phyloP scores from a whole-genome alignment of 2,329 filamentous ascomycete species.

The Remersonia thermophila region DNA sequence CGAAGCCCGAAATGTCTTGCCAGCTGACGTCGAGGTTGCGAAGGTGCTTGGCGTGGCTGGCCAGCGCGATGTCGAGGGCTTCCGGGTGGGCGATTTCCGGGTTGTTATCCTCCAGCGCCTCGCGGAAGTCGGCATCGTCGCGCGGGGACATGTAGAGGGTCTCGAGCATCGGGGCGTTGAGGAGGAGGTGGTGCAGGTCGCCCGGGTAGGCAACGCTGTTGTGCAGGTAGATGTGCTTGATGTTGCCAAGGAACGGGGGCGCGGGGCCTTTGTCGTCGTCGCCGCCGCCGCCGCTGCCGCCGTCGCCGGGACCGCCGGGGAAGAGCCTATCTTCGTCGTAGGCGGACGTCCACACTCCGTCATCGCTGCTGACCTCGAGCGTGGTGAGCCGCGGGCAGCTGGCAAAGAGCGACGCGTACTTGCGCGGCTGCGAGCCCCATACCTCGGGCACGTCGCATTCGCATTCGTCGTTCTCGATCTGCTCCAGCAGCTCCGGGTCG shows the following conservation, averaged over 20 bases:
- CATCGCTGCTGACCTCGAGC: constrained; percentile 17
- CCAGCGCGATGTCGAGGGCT: constrained; percentile 15
- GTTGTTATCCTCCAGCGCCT: constrained; percentile 1
- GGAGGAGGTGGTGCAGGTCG: constrained; percentile 15
- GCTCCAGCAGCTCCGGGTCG: constrained; percentile 16
- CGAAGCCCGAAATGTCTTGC: constrained; percentile 14
- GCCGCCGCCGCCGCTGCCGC: background rate
- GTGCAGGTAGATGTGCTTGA: constrained; percentile 19
- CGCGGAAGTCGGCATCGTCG: constrained; percentile 4
- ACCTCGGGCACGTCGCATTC: constrained; percentile 13
- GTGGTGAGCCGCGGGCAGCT: constrained; percentile 15
- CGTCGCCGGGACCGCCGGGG: background rate
- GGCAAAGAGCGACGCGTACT: constrained; percentile 13
- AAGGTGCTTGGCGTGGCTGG: constrained; percentile 12
- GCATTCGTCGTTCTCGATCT: constrained; percentile 14
- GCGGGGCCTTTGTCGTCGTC: background rate
- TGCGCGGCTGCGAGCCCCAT: constrained; percentile 13
- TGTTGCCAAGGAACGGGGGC: constrained; percentile 9
- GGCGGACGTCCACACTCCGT: constrained; percentile 14
- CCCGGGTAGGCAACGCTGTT: constrained; percentile 15
- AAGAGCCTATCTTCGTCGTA: constrained; percentile 1
- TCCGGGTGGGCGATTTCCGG: constrained; percentile 9
- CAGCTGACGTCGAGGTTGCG: constrained; percentile 18
- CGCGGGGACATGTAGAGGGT: constrained; percentile 19
- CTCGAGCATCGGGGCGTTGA: constrained; percentile 16